These are phyloP conservation scores for Ailanthus altissimus DNA, from an alignment of 345 rosid species.

Conservation along the genomic window DNA sequence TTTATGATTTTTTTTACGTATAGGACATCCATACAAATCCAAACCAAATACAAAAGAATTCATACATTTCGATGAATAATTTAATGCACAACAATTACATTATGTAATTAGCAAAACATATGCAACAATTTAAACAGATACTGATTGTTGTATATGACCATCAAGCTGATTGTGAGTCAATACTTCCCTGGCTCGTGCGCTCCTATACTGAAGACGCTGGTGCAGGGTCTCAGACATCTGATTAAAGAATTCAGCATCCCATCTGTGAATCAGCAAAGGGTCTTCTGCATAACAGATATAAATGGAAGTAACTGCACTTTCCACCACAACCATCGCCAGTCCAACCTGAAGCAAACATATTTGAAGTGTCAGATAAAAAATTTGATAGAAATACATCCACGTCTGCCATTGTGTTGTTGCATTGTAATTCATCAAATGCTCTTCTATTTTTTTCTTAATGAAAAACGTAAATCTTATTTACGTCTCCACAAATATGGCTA, in stretches of 20 bases:
- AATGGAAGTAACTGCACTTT: constrained; percentile 90
- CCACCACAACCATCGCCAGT: constrained; percentile 88
- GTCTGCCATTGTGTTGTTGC: background rate
- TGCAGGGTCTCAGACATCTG: constrained; percentile 81
- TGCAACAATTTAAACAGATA: constrained; percentile 27
- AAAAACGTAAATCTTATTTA: background rate
- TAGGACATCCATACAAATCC: background rate
- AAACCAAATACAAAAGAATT: constrained; percentile 22
- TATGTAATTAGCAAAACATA: background rate
- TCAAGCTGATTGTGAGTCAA: constrained; percentile 44
- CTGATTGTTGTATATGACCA: constrained; percentile 30
- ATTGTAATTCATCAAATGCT: background rate
- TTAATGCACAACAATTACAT: constrained; percentile 10
- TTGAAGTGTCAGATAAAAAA: background rate
- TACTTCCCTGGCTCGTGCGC: constrained; percentile 65
- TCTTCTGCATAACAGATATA: constrained; percentile 94
- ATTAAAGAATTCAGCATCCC: constrained; percentile 69
- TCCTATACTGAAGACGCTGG: constrained; percentile 83
- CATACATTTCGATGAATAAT: constrained; percentile 13
- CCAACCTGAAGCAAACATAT: constrained; percentile 60
- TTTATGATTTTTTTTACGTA: background rate
- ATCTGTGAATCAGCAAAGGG: constrained; percentile 68
- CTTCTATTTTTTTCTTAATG: background rate
- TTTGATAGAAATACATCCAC: background rate
- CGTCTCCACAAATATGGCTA: background rate